A percentile compares a stretch with the other conserved stretches of the same genome.
Conservation (phyloP, 805 yeast genomes). For the Ogataea pignaliae region DNA sequence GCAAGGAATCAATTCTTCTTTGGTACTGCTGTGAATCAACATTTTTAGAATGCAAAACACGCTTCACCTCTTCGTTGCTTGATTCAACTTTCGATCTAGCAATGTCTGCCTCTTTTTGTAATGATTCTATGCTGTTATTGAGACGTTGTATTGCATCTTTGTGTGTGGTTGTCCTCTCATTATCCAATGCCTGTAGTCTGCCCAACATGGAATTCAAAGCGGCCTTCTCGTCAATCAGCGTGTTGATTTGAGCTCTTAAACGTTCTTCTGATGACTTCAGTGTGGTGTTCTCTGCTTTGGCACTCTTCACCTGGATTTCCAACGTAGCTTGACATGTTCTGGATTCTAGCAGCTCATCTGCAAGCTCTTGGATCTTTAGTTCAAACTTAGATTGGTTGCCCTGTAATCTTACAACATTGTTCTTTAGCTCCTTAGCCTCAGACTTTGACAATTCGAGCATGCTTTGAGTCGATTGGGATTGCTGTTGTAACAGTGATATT, state of each 20-base stretch:
- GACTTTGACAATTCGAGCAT: constrained; percentile 35
- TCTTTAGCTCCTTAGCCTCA: constrained; percentile 43
- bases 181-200: constrained; percentile 56
- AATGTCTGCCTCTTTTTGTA: constrained; percentile 42
- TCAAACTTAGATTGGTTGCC: constrained; percentile 44
- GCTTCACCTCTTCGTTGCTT: constrained; percentile 47
- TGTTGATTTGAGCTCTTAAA: constrained; percentile 47
- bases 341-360: constrained; percentile 52
- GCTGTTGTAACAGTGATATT: constrained; percentile 48
- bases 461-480: constrained; percentile 38
- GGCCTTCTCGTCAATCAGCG: constrained; percentile 53
- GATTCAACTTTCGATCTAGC: constrained; percentile 44
- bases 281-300: constrained; percentile 51
- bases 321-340: constrained; percentile 42
- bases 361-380: constrained; percentile 38
- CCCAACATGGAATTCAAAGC: constrained; percentile 52
- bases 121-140: constrained; percentile 42
- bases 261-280: constrained; percentile 46
- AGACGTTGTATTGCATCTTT: constrained; percentile 47
- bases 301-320: constrained; percentile 41
- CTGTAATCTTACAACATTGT: constrained; percentile 37
- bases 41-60: constrained; percentile 50
- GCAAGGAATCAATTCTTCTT: constrained; percentile 55
- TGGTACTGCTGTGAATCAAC: constrained; percentile 51
- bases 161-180: constrained; percentile 54